Base-by-base conservation (phyloP, 1,139 yeast genomes). In the Debaryomycetaceae sp. region DNA sequence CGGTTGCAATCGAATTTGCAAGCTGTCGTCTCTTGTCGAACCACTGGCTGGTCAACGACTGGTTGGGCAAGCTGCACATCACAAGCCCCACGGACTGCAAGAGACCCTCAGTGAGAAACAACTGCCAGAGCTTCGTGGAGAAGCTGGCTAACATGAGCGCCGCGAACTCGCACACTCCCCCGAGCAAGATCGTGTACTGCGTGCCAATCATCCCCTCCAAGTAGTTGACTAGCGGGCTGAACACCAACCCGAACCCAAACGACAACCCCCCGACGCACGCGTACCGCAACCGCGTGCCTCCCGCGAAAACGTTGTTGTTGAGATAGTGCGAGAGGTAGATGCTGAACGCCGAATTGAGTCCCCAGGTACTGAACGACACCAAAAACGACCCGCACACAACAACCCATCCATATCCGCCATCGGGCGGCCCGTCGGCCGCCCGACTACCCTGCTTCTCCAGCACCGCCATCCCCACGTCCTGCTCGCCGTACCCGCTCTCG, bases 21-120 rank as follows among this genome's bases (percentile, higher is more conserved):
- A 80, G 63, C 1, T 83, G 77, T 50, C 87, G 69, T 50, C 66
- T 75, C 52, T 75, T 74, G 44, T 75, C 60, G 58, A 84, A 84
- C 84, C 87, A 84, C 41, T 76, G 76, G 0, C 88, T 87, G 9
- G 83, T 64, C 6, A 72, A 48, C 2, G 80, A 68, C 20, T 75
- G 66, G 1, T 81, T 54, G 1, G 67, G 68, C 24, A 63, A 40
- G 23, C 61, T 50, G 38, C 63, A 53, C 34, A 62, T 51, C 3
- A 60, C 66, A 23, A 66, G 55, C 3, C 69, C 69, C 42, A 62
- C 48, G 41, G 65, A 57, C 44, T 63, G 65, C 35, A 66, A 44
- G 29, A 63, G 35, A 2, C 69, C 70, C 49, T 66, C 69, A 5
- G 68, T 62, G 37, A 63, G 46, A 50, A 61, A 66, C 23, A 65